phyloP scores from a whole-genome alignment of 2,329 filamentous ascomycete species.

The Gaeumannomyces tritici region DNA sequence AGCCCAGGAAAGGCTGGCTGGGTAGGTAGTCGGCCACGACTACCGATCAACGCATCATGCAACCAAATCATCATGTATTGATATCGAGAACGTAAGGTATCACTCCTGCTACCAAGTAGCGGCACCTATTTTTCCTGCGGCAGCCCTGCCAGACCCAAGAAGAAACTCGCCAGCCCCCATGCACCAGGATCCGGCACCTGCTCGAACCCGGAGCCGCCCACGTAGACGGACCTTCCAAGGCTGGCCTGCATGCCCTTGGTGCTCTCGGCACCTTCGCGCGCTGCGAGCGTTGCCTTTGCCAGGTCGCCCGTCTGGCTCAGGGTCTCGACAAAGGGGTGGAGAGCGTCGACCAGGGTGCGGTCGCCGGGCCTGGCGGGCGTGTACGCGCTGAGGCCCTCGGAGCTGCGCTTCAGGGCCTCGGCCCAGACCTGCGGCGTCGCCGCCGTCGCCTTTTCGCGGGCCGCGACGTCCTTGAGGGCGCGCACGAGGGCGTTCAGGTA shows the following conservation, averaged over 20 bases:
- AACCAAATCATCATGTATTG: too few species aligned
- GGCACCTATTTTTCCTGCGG: not conserved
- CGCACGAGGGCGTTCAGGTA: slow-evolving; percentile 80
- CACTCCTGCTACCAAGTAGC: slow-evolving; percentile 27
- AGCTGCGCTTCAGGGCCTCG: slow-evolving; percentile 60
- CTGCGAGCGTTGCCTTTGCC: slow-evolving; percentile 64
- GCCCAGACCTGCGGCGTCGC: slow-evolving; percentile 37
- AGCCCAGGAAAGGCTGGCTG: not conserved
- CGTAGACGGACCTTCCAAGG: slow-evolving; percentile 74
- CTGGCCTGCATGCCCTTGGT: slow-evolving; percentile 92
- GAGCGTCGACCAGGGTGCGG: slow-evolving; percentile 77
- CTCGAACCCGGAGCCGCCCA: slow-evolving; percentile 66
- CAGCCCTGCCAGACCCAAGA: slow-evolving; percentile 60
- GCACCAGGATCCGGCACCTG: slow-evolving; percentile 65
- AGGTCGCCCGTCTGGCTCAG: slow-evolving; percentile 57
- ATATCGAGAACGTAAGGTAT: slow-evolving; percentile 10
- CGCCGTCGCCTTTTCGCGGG: slow-evolving; percentile 19
- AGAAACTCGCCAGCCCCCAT: slow-evolving; percentile 67
- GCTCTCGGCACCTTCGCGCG: slow-evolving; percentile 64
- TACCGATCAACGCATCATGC: not conserved
- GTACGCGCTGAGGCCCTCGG: slow-evolving; percentile 65
- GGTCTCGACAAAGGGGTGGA: slow-evolving; percentile 74
- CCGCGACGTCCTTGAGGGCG: slow-evolving; percentile 35
- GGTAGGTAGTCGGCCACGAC: not conserved
- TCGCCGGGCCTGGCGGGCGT: slow-evolving; percentile 84